phyloP scores from a whole-genome alignment of 2,329 filamentous ascomycete species.

The Colletotrichum zoysiae region DNA sequence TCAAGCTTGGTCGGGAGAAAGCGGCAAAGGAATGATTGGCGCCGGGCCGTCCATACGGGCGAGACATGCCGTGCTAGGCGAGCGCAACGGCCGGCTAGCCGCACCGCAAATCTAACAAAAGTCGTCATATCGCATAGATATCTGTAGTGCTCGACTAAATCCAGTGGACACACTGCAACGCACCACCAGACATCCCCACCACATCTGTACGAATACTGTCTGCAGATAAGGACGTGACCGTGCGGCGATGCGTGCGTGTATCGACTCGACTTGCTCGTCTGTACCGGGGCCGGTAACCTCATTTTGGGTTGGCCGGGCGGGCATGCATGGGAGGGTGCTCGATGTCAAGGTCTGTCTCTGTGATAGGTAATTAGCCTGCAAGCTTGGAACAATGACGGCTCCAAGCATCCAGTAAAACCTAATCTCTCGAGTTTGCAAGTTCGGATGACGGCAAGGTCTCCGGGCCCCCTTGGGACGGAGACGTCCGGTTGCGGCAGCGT shows the following conservation, averaged over 20 bases:
- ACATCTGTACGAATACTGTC: not conserved
- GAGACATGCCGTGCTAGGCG: constrained; percentile 34
- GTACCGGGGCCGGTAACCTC: not conserved
- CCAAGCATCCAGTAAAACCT: constrained; percentile 35
- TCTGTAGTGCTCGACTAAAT: constrained; percentile 23
- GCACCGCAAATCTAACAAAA: constrained; percentile 9
- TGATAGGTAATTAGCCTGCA: not conserved
- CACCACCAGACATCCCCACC: constrained; percentile 11
- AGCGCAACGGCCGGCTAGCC: constrained; percentile 24
- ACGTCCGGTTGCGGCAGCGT: constrained; percentile 5
- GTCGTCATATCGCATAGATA: constrained; percentile 6
- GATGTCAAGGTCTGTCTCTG: not conserved
- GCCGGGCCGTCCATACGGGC: not conserved
- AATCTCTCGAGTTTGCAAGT: constrained; percentile 26
- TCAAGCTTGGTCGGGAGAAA: constrained; percentile 32
- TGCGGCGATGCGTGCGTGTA: not conserved
- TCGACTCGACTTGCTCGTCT: constrained; percentile 23
- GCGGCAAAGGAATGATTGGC: constrained; percentile 41
- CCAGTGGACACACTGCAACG: constrained; percentile 6
- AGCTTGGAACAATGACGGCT: constrained; percentile 18
- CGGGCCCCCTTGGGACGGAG: not conserved
- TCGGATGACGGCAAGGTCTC: constrained; percentile 34
- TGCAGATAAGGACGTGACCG: constrained; percentile 6
- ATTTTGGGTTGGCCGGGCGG: constrained; percentile 10
- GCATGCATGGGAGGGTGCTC: not conserved